Evolutionary conservation across 176 grass and related monocot species (phyloP).

Genomic region (Secale cereale): DNA sequence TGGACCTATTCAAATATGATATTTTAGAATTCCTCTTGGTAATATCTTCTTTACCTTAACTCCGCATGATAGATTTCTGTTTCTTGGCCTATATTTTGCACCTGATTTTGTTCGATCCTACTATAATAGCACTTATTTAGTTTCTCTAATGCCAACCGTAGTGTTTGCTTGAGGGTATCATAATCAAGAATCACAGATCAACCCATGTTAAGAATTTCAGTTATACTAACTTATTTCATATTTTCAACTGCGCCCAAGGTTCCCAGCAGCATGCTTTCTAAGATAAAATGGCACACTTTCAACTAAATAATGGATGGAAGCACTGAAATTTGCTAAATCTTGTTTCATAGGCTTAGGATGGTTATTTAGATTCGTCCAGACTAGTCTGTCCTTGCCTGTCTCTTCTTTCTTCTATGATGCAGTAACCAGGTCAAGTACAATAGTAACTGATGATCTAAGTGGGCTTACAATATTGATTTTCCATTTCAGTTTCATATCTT

Average conservation of each 20-base stretch:
- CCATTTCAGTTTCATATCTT: neutral
- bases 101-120: neutral
- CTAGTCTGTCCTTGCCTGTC: neutral
- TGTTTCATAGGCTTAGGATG: neutral
- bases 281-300: conserved; percentile 13
- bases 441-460: neutral
- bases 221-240: neutral
- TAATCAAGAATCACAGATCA: neutral
- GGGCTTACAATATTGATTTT: neutral
- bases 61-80: neutral
- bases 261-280: conserved; percentile 8
- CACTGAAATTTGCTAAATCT: neutral
- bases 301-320: neutral
- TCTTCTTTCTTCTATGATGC: neutral
- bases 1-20: conserved; percentile 46
- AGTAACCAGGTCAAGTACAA: neutral
- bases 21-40: conserved; percentile 29
- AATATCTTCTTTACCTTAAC: conserved; percentile 6
- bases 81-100: neutral
- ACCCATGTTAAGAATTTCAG: neutral
- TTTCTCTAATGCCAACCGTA: neutral
- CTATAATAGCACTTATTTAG: neutral
- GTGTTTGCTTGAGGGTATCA: neutral
- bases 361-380: neutral
- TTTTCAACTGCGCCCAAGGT: neutral